Evolutionary conservation across 495 filamentous ascomycete species (phyloP).

Genomic region (Glonium stellatum): DNA sequence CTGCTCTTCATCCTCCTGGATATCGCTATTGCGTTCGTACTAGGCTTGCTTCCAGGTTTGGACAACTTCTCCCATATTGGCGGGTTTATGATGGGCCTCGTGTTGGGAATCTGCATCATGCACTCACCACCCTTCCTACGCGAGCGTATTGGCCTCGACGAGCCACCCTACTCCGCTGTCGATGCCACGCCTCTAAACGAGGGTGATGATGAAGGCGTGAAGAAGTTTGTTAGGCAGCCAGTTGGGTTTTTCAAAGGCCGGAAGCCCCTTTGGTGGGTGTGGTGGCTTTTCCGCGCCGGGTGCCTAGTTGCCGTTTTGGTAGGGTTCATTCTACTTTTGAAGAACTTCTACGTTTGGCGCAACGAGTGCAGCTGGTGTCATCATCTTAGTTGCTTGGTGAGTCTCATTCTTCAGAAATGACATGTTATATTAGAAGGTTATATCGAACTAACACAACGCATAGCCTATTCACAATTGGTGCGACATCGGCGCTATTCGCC

Average conservation of each 20-base stretch:
- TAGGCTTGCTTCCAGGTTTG: conserved; percentile 84
- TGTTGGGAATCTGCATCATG: conserved; percentile 76
- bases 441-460: conserved; percentile 8
- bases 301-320: conserved; percentile 72
- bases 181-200: conserved; percentile 32
- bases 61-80: conserved; percentile 98
- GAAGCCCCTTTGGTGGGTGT: conserved; percentile 91
- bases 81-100: conserved; percentile 87
- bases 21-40: conserved; percentile 79
- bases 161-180: conserved; percentile 57
- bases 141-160: conserved; percentile 63
- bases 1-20: conserved; percentile 77
- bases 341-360: conserved; percentile 79
- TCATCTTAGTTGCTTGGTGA: conserved; percentile 84
- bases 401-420: conserved; percentile 34
- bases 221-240: conserved; percentile 59
- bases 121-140: conserved; percentile 79
- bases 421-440: too few species aligned
- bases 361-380: conserved; percentile 83
- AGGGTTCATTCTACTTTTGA: conserved; percentile 74
- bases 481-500: conserved; percentile 44
- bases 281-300: conserved; percentile 83
- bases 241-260: conserved; percentile 83
- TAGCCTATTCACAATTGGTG: conserved; percentile 77
- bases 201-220: conserved; percentile 32